A percentile compares a stretch with the other conserved stretches of the same genome.
Conservation (phyloP, 1,284 basidiomycete species). For the Pseudozyma sp. region DNA sequence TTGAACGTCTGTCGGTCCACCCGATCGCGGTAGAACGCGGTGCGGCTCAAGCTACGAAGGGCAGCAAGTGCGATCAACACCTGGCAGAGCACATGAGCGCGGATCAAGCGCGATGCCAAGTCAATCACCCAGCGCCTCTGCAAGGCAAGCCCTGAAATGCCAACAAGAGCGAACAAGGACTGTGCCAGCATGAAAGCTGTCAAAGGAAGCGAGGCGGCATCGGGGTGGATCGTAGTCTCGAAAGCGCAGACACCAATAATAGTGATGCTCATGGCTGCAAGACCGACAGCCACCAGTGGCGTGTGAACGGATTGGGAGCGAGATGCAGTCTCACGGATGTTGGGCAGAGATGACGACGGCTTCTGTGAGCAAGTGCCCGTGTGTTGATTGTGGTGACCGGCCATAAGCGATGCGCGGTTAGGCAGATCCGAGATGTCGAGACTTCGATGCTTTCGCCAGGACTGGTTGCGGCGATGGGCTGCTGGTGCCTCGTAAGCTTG, state of each 20-base stretch:
- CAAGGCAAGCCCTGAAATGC: conserved; percentile 34
- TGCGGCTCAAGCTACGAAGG: conserved; percentile 36
- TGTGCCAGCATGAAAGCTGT: conserved; percentile 54
- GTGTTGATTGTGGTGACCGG: background rate
- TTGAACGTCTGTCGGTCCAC: conserved; percentile 8
- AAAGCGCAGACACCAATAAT: conserved; percentile 44
- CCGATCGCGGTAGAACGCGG: conserved; percentile 35
- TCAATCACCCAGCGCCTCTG: conserved; percentile 50
- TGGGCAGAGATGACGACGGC: background rate
- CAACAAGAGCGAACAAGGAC: conserved; percentile 42
- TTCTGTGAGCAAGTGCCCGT: conserved; percentile 2
- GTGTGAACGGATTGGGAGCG: conserved; percentile 19
- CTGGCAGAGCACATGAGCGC: conserved; percentile 52
- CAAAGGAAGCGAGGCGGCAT: conserved; percentile 48
- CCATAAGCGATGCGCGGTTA: conserved; percentile 1
- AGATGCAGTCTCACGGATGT: conserved; percentile 4
- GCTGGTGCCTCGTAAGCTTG: conserved; percentile 33
- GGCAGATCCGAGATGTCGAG: conserved; percentile 31
- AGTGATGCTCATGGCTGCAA: conserved; percentile 37
- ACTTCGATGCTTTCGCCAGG: conserved; percentile 42
- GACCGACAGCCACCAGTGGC: conserved; percentile 38
- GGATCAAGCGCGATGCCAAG: conserved; percentile 50
- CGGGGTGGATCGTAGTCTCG: conserved; percentile 46
- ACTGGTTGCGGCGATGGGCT: conserved; percentile 25
- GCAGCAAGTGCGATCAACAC: conserved; percentile 46